Evolutionary conservation across 192 early-diverging fungal species (phyloP).

Genomic region (Coemansia sp.): DNA sequence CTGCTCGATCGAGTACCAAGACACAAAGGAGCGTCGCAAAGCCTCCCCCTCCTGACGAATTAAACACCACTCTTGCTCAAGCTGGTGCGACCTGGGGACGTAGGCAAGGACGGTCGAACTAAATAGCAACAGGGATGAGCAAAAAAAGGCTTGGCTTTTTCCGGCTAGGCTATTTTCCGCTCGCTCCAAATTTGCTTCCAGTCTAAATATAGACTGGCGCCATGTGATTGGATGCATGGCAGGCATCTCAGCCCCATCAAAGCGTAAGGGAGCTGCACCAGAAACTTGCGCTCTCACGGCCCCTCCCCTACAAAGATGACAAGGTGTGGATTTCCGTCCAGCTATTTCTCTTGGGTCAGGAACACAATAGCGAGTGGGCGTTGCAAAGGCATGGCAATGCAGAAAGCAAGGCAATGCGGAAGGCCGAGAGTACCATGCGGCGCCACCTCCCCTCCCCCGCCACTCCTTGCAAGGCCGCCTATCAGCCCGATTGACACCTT

Average conservation of each 20-base stretch:
- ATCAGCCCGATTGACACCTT: not conserved
- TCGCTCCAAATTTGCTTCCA: not conserved
- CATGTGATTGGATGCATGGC: slow-evolving; percentile 23
- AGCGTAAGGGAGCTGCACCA: not conserved
- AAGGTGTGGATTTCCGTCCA: not conserved
- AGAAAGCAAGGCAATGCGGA: not conserved
- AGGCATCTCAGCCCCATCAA: not conserved
- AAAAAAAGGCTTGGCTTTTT: slow-evolving; percentile 10
- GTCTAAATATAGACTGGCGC: slow-evolving; percentile 17
- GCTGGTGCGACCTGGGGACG: not conserved
- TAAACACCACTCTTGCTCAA: not conserved
- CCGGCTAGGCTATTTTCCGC: not conserved
- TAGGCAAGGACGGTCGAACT: not conserved
- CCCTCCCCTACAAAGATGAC: not conserved
- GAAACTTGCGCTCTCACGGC: not conserved
- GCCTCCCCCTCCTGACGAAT: not conserved
- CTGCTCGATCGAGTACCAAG: not conserved
- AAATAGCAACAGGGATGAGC: not conserved
- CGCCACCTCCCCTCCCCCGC: not conserved
- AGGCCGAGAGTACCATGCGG: not conserved
- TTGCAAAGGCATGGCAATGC: not conserved
- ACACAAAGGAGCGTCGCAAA: not conserved
- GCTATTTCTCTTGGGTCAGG: not conserved
- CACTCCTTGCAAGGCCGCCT: not conserved
- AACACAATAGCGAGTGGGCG: not conserved